Evolutionary conservation across 2,329 filamentous ascomycete genomes (phyloP).

Genomic region (Diplodia mutila): DNA sequence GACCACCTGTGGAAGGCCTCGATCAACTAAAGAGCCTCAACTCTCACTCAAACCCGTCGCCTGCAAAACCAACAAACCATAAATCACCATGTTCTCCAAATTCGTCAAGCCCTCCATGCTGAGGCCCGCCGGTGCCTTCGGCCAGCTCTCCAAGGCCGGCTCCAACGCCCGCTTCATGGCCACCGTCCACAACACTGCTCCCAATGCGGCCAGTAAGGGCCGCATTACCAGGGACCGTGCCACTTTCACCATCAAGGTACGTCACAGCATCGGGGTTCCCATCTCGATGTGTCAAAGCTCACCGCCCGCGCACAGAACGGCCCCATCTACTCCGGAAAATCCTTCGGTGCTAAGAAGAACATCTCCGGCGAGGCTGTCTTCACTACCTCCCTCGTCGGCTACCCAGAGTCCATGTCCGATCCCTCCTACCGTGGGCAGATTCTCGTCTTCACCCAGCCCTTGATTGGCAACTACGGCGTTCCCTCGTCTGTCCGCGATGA

Average conservation of each 20-base stretch:
- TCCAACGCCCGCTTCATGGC: slow-evolving; percentile 60
- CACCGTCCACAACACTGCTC: slow-evolving; percentile 71
- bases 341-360: slow-evolving; percentile 95
- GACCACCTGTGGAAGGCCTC: slow-evolving; percentile 72
- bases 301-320: slow-evolving; percentile 66
- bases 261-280: neutral
- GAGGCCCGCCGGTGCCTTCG: slow-evolving; percentile 47
- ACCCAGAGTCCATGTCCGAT: slow-evolving; percentile 83
- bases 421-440: slow-evolving; percentile 83
- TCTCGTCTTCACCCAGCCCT: slow-evolving; percentile 94
- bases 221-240: slow-evolving; percentile 77
- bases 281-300: slow-evolving; percentile 11
- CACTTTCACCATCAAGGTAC: slow-evolving; percentile 90
- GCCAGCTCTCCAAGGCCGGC: slow-evolving; percentile 52
- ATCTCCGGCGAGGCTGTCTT: slow-evolving; percentile 98
- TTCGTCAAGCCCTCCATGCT: slow-evolving; percentile 57
- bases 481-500: slow-evolving; percentile 83
- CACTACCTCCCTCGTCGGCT: slow-evolving; percentile 95
- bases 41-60: slow-evolving; percentile 26
- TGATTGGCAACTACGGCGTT: slow-evolving; percentile 98
- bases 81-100: slow-evolving; percentile 56
- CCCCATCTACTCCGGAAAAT: slow-evolving; percentile 93
- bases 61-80: slow-evolving; percentile 26
- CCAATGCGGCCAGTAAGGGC: slow-evolving; percentile 59
- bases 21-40: slow-evolving; percentile 56